Percentiles rank a stretch among this genome's conserved stretches.
Evolutionary conservation across 768 basidiomycete genomes (phyloP).

Genomic region (Leucogyrophana mollusca): DNA sequence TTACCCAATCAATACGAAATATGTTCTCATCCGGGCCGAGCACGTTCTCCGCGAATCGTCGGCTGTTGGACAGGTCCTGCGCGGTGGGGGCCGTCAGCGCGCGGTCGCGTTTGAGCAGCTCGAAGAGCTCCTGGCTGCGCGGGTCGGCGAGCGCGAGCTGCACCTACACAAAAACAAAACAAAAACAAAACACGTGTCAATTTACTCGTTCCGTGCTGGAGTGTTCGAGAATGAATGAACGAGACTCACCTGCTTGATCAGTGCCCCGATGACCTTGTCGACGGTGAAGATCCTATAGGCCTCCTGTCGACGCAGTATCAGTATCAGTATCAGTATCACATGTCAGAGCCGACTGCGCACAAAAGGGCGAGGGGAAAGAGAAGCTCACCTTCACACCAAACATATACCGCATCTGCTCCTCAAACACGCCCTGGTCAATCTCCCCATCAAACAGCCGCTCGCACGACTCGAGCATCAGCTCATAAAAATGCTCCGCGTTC

Average conservation of each 20-base stretch:
- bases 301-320: slow-evolving; percentile 51
- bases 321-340: too few species aligned
- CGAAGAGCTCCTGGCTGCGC: slow-evolving; percentile 71
- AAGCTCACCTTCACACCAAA: slow-evolving; percentile 73
- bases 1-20: slow-evolving; percentile 80
- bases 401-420: slow-evolving; percentile 87
- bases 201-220: neutral
- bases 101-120: slow-evolving; percentile 68
- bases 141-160: slow-evolving; percentile 68
- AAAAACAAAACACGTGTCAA: neutral
- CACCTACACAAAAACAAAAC: slow-evolving; percentile 34
- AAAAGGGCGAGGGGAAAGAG: neutral
- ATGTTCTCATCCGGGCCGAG: slow-evolving; percentile 76
- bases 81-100: slow-evolving; percentile 55
- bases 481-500: slow-evolving; percentile 71
- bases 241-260: slow-evolving; percentile 80
- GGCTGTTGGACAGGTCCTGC: slow-evolving; percentile 69
- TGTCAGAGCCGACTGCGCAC: too few species aligned
- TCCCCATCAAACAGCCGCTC: slow-evolving; percentile 93
- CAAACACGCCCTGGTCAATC: slow-evolving; percentile 82
- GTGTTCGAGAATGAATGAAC: slow-evolving; percentile 1
- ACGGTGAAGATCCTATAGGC: slow-evolving; percentile 91
- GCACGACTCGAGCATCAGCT: slow-evolving; percentile 79
- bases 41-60: slow-evolving; percentile 66
- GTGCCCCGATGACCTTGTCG: slow-evolving; percentile 84